Conservation (phyloP, 306 rosid species). For the Sechiopsis laciniata region DNA sequence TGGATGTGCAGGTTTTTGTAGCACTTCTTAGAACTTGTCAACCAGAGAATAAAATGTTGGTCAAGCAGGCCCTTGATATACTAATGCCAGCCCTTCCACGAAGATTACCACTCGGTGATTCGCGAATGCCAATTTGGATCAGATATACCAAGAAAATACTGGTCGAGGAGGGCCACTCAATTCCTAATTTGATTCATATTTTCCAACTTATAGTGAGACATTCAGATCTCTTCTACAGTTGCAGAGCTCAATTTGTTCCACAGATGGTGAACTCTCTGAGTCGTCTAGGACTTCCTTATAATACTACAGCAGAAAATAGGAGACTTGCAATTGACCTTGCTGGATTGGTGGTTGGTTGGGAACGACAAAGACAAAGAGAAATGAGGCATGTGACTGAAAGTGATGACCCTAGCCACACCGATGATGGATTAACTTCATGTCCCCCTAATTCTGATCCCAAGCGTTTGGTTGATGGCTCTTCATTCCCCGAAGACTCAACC, state of each 20-base stretch:
- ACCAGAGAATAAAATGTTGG: conserved; percentile 97
- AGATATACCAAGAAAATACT: conserved; percentile 89
- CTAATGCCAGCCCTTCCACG: conserved; percentile 99
- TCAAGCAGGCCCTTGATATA: conserved; percentile 98
- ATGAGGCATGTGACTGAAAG: conserved; percentile 66
- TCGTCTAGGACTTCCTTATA: conserved; percentile 93
- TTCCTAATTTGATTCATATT: conserved; percentile 96
- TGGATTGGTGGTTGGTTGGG: conserved; percentile 99
- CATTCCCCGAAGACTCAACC: not conserved
- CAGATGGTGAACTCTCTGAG: conserved; percentile 99
- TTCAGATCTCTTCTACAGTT: conserved; percentile 94
- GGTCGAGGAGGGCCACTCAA: conserved; percentile 98
- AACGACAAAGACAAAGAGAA: conserved; percentile 89
- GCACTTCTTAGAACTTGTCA: conserved; percentile 99
- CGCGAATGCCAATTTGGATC: conserved; percentile 98
- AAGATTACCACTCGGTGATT: conserved; percentile 90
- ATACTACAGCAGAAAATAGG: conserved; percentile 89
- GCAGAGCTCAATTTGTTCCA: conserved; percentile 99
- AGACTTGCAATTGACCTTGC: conserved; percentile 99
- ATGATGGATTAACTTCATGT: conserved; percentile 61
- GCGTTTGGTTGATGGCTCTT: not conserved
- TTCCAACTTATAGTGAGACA: conserved; percentile 98
- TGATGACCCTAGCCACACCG: conserved; percentile 57
- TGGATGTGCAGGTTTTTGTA: conserved; percentile 79
- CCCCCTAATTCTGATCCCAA: conserved; percentile 31